A percentile compares a stretch with the other conserved stretches of the same genome.
Conservation (phyloP, 805 yeast species). For the Candida incommunis region DNA sequence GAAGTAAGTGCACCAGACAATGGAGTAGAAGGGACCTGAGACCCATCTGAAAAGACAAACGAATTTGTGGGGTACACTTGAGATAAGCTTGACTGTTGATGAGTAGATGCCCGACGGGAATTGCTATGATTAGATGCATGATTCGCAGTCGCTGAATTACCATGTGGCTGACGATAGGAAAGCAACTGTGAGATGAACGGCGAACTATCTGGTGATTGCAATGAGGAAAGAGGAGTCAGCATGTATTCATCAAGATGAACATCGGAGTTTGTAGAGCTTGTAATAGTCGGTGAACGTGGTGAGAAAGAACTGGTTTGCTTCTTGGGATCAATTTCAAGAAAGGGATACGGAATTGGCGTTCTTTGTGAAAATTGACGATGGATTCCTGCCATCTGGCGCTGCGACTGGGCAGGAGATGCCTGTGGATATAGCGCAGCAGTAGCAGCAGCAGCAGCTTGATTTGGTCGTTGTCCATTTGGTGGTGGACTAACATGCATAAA, state of each 20-base stretch:
- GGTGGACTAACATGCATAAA: too few relatives aligned
- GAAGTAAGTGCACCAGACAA: neutral
- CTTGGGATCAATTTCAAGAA: too few relatives aligned
- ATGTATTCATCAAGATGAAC: neutral
- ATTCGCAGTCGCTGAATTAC: neutral
- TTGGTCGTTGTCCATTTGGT: too few relatives aligned
- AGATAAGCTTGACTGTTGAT: neutral
- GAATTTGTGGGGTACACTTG: neutral
- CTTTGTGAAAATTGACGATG: too few relatives aligned
- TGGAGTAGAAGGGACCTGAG: neutral
- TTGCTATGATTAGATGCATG: neutral
- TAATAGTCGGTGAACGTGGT: slow-evolving; percentile 2
- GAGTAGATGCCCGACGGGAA: neutral
- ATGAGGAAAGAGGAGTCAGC: slow-evolving; percentile 6
- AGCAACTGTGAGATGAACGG: slow-evolving; percentile 1
- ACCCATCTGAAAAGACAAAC: neutral
- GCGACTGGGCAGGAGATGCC: neutral
- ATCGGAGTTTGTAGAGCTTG: slow-evolving; percentile 1
- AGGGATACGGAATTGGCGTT: too few relatives aligned
- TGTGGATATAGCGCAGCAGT: neutral
- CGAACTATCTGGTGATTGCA: slow-evolving; percentile 4
- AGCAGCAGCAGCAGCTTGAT: slow-evolving; percentile 1
- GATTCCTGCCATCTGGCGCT: too few relatives aligned
- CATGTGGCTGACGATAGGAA: neutral
- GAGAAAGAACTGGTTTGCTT: too few relatives aligned